phyloP scores from a whole-genome alignment of 257 asterid genomes.

The Eustoma russellianum region DNA sequence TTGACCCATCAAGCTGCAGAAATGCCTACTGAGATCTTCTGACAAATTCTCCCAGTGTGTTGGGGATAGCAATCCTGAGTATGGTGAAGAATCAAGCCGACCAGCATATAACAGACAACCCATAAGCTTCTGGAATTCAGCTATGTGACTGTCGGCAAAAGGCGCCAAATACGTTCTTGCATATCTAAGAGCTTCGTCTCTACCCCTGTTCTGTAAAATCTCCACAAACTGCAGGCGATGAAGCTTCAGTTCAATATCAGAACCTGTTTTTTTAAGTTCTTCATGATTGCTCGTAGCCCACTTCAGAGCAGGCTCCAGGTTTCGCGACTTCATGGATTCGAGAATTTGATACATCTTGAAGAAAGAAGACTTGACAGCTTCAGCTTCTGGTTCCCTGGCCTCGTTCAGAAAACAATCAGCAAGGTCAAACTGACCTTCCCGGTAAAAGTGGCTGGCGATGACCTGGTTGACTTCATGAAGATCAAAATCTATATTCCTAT shows the following conservation, averaged over 20 bases:
- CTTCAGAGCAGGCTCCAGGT: slow-evolving; percentile 67
- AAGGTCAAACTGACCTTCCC: slow-evolving; percentile 73
- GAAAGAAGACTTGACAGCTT: slow-evolving; percentile 45
- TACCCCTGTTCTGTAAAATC: slow-evolving; percentile 54
- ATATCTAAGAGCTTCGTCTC: slow-evolving; percentile 66
- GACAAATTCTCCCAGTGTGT: slow-evolving; percentile 57
- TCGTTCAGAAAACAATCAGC: slow-evolving; percentile 69
- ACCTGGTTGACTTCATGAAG: slow-evolving; percentile 54
- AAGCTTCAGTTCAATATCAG: slow-evolving; percentile 75
- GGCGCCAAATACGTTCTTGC: slow-evolving; percentile 54
- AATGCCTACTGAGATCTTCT: slow-evolving; percentile 61
- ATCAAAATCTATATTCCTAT: slow-evolving; percentile 69
- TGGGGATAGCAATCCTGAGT: slow-evolving; percentile 56
- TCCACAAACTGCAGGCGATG: slow-evolving; percentile 76
- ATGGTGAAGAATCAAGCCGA: slow-evolving; percentile 76
- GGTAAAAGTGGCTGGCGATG: slow-evolving; percentile 75
- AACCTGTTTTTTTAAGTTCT: slow-evolving; percentile 41
- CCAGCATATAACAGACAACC: slow-evolving; percentile 70
- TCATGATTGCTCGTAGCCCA: slow-evolving; percentile 69
- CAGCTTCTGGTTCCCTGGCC: slow-evolving; percentile 47
- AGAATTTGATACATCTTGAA: slow-evolving; percentile 60
- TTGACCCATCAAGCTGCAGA: slow-evolving; percentile 73
- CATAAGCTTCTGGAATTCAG: slow-evolving; percentile 79
- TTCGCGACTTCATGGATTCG: slow-evolving; percentile 60
- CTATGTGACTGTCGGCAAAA: slow-evolving; percentile 52